phyloP scores from a whole-genome alignment of 208 protist species.

The Trypanosoma lewisi region DNA sequence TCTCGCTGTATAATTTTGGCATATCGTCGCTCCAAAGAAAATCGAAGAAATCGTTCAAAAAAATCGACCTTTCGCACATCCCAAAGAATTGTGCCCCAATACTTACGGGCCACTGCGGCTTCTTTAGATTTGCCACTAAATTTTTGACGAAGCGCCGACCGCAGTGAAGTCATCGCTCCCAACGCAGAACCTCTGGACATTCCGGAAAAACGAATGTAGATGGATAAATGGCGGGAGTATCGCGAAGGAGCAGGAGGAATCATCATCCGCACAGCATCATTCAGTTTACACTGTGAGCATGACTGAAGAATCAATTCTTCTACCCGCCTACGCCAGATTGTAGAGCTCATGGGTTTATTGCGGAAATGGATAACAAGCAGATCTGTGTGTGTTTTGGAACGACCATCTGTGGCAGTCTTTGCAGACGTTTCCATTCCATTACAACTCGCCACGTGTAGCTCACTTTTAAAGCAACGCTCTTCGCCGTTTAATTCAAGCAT shows the following conservation, averaged over 20 bases:
- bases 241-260: slow-evolving; percentile 1
- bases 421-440: not conserved
- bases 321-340: slow-evolving; percentile 12
- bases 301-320: slow-evolving; percentile 14
- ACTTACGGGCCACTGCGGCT: slow-evolving; percentile 2
- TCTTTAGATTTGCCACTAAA: slow-evolving; percentile 8
- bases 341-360: slow-evolving; percentile 15
- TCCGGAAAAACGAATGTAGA: slow-evolving; percentile 14
- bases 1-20: slow-evolving; percentile 38
- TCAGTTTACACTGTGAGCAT: not conserved
- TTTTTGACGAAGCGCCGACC: slow-evolving; percentile 4
- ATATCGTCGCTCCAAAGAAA: slow-evolving; percentile 28
- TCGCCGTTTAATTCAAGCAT: slow-evolving; percentile 67
- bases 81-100: slow-evolving; percentile 22
- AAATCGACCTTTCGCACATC: slow-evolving; percentile 15
- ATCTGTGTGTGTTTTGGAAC: not conserved
- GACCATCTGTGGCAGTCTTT: not conserved
- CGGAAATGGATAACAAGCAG: slow-evolving; percentile 25
- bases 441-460: slow-evolving; percentile 25
- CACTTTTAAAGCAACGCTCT: slow-evolving; percentile 42
- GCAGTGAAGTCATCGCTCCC: slow-evolving; percentile 1
- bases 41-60: slow-evolving; percentile 12
- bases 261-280: not conserved
- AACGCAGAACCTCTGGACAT: not conserved
- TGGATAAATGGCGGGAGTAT: slow-evolving; percentile 7